Base-by-base conservation (phyloP, 1,284 basidiomycete species). In the Meripilus lineatus region DNA sequence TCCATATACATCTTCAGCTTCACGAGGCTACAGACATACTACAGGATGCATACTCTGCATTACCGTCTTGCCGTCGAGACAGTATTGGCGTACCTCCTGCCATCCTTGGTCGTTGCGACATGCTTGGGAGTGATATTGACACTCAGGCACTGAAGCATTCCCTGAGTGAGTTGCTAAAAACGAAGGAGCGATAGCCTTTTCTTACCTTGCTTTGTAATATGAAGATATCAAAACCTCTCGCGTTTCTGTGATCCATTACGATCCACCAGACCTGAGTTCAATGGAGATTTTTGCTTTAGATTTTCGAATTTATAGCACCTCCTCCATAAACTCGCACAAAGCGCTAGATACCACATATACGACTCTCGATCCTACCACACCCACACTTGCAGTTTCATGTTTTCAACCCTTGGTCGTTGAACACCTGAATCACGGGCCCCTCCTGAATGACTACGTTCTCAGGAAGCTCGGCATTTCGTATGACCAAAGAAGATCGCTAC, bases 201-300 rank as follows among this genome's bases (percentile, higher is more conserved):
- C n/a, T n/a, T n/a, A n/a, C n/a, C n/a, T n/a, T n/a, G n/a, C n/a
- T n/a, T n/a, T n/a, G n/a, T n/a, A n/a, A n/a, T n/a, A n/a, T n/a
- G n/a, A n/a, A n/a, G n/a, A n/a, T n/a, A n/a, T n/a, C n/a, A n/a
- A n/a, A n/a, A n/a, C n/a, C n/a, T n/a, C n/a, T n/a, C n/a, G n/a
- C n/a, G n/a, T n/a, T n/a, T n/a, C 14, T 14, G 20, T 53, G 6
- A 32, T 53, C 13, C 20, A 25, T 24, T 53, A 50, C 26, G 33
- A 37, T 13, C 30, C 41, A 13, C 51, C 51, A n/a, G 37, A 48
- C 32, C 49, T 53, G 17, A 44, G 41, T 15, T 35, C 32, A 4
- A 32, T 53, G 41, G 43, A 53, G 34, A 38, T 53, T 4, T 48
- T 48, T 24, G 43, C 50, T 3, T 42, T 51, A 8, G 26, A 46